These are phyloP conservation scores for Cryphonectria carpinicola DNA, from an alignment of 2,329 filamentous ascomycete genomes.

Conservation along the genomic window DNA sequence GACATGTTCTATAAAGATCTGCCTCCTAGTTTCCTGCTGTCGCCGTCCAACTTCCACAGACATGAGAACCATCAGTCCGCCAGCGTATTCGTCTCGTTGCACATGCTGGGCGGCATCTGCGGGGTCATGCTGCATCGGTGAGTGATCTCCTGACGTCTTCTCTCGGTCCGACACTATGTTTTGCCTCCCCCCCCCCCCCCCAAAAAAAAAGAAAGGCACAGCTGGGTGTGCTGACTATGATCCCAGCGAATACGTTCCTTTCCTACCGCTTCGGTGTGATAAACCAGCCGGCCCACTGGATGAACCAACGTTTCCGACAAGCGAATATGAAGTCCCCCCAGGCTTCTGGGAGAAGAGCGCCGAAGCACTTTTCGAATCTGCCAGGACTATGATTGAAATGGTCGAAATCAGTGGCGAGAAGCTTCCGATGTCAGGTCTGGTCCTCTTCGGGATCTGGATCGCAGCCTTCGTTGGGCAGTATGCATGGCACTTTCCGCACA, in stretches of 20 bases:
- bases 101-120: slow-evolving; percentile 68
- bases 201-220: background rate
- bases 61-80: slow-evolving; percentile 67
- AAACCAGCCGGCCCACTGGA: slow-evolving; percentile 61
- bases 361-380: slow-evolving; percentile 64
- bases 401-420: slow-evolving; percentile 64
- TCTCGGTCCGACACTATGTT: background rate
- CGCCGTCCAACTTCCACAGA: slow-evolving; percentile 63
- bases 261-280: slow-evolving; percentile 61
- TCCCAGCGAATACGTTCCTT: slow-evolving; percentile 63
- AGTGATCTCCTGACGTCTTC: background rate
- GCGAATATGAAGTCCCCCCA: slow-evolving; percentile 45
- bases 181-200: background rate
- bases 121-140: slow-evolving; percentile 67
- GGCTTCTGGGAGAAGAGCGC: slow-evolving; percentile 68
- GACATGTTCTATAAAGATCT: slow-evolving; percentile 56
- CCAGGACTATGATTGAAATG: slow-evolving; percentile 66
- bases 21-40: slow-evolving; percentile 61
- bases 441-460: slow-evolving; percentile 69
- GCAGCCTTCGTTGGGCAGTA: slow-evolving; percentile 70
- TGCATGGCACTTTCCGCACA: slow-evolving; percentile 67
- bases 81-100: slow-evolving; percentile 68
- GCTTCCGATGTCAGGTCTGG: slow-evolving; percentile 69
- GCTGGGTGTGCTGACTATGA: slow-evolving; percentile 4
- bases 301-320: slow-evolving; percentile 55